These are phyloP conservation scores for Thamnidium elegans DNA, from an alignment of 192 early-diverging fungal genomes.

Conservation along the genomic window DNA sequence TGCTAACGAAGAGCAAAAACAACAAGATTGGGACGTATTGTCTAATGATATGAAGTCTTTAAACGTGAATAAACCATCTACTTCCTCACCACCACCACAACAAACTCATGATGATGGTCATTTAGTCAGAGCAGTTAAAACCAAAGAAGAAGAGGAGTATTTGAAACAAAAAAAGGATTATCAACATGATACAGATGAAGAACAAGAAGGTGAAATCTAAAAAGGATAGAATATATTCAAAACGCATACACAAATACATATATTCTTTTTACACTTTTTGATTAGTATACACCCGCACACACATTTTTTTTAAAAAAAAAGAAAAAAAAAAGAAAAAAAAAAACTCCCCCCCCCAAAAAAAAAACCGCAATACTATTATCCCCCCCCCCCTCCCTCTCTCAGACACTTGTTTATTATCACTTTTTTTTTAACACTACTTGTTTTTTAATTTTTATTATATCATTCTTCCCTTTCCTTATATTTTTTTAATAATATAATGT, in stretches of 20 bases:
- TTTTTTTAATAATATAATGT: not conserved
- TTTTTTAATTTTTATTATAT: conserved; percentile 12
- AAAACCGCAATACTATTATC: too few species aligned
- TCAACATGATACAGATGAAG: conserved; percentile 10
- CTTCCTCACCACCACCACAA: not conserved
- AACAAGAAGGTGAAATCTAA: conserved; percentile 31
- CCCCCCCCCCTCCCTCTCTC: too few species aligned
- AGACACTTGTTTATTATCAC: conserved; percentile 7
- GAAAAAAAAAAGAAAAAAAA: conserved; percentile 1
- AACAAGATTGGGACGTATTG: not conserved
- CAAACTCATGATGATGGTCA: conserved; percentile 12
- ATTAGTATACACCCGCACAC: not conserved
- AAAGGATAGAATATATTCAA: not conserved
- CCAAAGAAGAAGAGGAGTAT: conserved; percentile 21
- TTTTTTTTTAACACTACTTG: not conserved
- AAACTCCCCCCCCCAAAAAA: not conserved
- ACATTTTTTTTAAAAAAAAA: not conserved
- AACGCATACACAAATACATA: not conserved
- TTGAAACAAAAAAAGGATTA: conserved; percentile 16
- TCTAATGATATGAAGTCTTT: conserved; percentile 8
- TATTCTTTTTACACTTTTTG: not conserved
- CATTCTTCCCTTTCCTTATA: conserved; percentile 7
- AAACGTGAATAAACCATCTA: not conserved
- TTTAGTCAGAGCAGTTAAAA: conserved; percentile 26
- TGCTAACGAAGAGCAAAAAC: not conserved